phyloP scores from a whole-genome alignment of 169 alveolate genomes.

The Blepharisma undulans region DNA sequence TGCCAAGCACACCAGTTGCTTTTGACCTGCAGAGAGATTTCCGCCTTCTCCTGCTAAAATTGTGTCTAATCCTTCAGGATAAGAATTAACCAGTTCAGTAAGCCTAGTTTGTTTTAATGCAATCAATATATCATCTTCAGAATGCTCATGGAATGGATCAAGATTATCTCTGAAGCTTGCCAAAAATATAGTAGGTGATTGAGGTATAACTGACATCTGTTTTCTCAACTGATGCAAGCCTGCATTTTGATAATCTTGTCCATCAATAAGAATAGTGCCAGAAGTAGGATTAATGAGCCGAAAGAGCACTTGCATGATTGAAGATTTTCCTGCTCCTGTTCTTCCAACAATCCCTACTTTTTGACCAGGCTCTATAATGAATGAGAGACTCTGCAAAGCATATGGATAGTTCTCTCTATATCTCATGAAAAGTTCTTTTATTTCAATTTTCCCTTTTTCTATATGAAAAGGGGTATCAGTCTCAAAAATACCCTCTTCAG shows the following conservation, averaged over 20 bases:
- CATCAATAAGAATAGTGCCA: constrained; percentile 57
- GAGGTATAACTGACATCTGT: constrained; percentile 69
- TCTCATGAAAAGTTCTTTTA: constrained; percentile 72
- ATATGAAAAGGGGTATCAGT: constrained; percentile 36
- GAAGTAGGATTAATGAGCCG: constrained; percentile 40
- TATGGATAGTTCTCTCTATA: constrained; percentile 85
- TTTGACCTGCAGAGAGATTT: constrained; percentile 69
- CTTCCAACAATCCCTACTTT: constrained; percentile 81
- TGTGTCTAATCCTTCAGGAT: constrained; percentile 41
- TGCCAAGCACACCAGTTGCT: constrained; percentile 69
- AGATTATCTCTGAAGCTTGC: constrained; percentile 71
- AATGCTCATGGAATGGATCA: constrained; percentile 72
- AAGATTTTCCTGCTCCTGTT: constrained; percentile 84
- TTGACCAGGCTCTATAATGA: constrained; percentile 70
- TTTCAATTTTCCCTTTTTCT: constrained; percentile 62
- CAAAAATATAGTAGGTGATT: constrained; percentile 67
- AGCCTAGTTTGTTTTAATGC: constrained; percentile 60
- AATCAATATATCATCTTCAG: constrained; percentile 53
- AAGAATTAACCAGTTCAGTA: constrained; percentile 37
- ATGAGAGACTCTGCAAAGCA: constrained; percentile 73
- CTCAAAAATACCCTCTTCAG: background rate
- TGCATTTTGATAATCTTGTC: constrained; percentile 45
- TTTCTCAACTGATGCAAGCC: constrained; percentile 55
- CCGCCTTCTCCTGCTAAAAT: constrained; percentile 50
- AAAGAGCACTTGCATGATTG: constrained; percentile 64